Percentiles rank a stretch among this genome's conserved stretches.
Conservation (phyloP, 805 yeast genomes). For the Kuraishia piskuri region DNA sequence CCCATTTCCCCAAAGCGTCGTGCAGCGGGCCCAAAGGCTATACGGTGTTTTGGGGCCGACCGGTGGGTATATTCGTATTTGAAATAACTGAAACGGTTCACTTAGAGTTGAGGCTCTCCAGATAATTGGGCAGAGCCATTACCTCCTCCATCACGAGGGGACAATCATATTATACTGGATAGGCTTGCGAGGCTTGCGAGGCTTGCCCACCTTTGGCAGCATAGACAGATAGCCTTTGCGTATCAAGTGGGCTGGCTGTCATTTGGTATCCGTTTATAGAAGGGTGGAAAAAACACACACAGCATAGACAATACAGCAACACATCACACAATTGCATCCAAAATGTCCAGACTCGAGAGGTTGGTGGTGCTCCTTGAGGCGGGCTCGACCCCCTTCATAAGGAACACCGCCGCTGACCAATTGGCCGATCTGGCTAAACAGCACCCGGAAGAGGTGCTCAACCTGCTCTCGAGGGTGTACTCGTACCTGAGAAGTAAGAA, state of each 20-base stretch:
- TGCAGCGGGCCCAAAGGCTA: background rate
- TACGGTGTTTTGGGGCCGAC: background rate
- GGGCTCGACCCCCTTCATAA: slow-evolving; percentile 87
- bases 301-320: background rate
- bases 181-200: no score
- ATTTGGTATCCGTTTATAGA: no score
- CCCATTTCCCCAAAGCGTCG: background rate
- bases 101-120: no score
- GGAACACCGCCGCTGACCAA: slow-evolving; percentile 97
- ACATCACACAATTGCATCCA: background rate
- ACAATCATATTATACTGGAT: no score
- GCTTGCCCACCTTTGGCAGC: no score
- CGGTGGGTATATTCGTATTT: background rate
- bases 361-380: slow-evolving; percentile 69
- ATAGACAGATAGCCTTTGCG: no score
- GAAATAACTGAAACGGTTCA: no score
- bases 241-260: no score
- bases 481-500: slow-evolving; percentile 76
- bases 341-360: slow-evolving; percentile 45
- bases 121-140: no score
- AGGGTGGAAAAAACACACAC: background rate
- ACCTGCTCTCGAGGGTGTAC: slow-evolving; percentile 77
- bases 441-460: slow-evolving; percentile 88
- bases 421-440: slow-evolving; percentile 87
- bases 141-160: no score